A percentile compares a stretch with the other conserved stretches of the same genome.
Conservation (phyloP, 2,329 filamentous ascomycete genomes). For the Penicillium sp. region DNA sequence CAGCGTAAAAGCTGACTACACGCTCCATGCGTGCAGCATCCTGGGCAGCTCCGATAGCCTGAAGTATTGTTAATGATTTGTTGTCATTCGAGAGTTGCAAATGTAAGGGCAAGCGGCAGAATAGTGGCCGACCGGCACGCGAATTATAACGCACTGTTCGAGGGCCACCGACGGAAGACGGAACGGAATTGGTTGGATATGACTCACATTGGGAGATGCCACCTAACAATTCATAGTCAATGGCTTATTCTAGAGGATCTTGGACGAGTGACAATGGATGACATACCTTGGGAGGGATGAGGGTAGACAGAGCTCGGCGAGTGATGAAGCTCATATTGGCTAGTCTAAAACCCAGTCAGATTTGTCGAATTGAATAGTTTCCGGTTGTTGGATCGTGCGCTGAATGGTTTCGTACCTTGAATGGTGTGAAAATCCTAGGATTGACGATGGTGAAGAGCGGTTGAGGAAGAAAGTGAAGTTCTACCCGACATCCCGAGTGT, state of each 20-base stretch:
- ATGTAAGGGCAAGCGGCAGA: not conserved
- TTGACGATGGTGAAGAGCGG: conserved; percentile 18
- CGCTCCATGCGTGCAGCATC: conserved; percentile 97
- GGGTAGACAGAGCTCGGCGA: conserved; percentile 90
- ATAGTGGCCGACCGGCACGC: not conserved
- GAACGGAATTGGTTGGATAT: conserved; percentile 2
- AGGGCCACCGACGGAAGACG: not conserved
- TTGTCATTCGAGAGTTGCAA: not conserved
- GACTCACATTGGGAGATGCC: conserved; percentile 39
- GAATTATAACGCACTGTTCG: not conserved
- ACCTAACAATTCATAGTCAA: conserved; percentile 38
- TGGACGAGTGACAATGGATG: not conserved
- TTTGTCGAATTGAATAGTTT: not conserved
- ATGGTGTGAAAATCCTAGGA: conserved; percentile 4
- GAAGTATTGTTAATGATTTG: conserved; percentile 34
- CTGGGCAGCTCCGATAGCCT: conserved; percentile 92
- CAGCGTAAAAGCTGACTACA: conserved; percentile 98
- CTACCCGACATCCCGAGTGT: conserved; percentile 14
- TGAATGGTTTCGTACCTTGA: conserved; percentile 3
- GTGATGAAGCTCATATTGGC: conserved; percentile 87
- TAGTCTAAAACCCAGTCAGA: conserved; percentile 20
- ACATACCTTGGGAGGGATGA: conserved; percentile 96
- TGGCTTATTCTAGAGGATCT: conserved; percentile 18
- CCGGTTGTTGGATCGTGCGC: conserved; percentile 9
- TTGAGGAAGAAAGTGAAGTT: conserved; percentile 29